Base-by-base conservation (phyloP, 2,329 filamentous ascomycete genomes). In the Stemphylium beticola region DNA sequence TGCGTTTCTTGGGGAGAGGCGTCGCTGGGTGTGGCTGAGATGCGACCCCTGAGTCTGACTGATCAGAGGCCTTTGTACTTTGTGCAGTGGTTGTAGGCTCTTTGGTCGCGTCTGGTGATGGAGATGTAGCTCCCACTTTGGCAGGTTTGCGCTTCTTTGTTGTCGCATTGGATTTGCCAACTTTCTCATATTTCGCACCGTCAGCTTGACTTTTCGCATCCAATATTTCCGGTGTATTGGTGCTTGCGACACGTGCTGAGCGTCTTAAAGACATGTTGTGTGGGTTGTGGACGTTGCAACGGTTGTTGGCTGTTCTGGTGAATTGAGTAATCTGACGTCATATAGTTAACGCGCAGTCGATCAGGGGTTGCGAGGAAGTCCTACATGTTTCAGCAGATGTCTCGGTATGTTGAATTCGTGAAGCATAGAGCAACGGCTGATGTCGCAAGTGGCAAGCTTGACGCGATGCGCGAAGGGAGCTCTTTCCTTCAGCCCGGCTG, bases 221-320 rank as follows among this genome's bases (percentile, higher is more conserved):
- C 39, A 69, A 54, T 15, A 33, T 55, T 36, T 43, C 65, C 45
- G 64, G 49, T 11, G 48, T 48, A 46, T 57, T 65, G 41, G 64
- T 68, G 12, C 72, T 69, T 43, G 73, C 75, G 29, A 82, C 74
- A 39, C 83, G 78, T 37, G 79, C 72, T 40, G 83, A 85, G 49
- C 83, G 80, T 59, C 83, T 72, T 10, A 83, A 71, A 34, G 82
- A 79, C 83, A 85, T 85, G 43, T 18, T 71, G 58, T 58, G 26
- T 22, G 9, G 44, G 26, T 14, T 53, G 17, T 36, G 24, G 10
- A 38, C 6, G 32, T 18, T 36, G 31, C 42, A 36, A 24, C 20
- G 46, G 45, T 22, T 12, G 33, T n/a, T 42, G 8, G 29, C 4
- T 15, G 20, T 48, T 45, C 37, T 57, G 22, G 22, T 53, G 29